These are phyloP conservation scores for Pyracantha coccinea DNA, from an alignment of 331 rosid species.

Conservation along the genomic window DNA sequence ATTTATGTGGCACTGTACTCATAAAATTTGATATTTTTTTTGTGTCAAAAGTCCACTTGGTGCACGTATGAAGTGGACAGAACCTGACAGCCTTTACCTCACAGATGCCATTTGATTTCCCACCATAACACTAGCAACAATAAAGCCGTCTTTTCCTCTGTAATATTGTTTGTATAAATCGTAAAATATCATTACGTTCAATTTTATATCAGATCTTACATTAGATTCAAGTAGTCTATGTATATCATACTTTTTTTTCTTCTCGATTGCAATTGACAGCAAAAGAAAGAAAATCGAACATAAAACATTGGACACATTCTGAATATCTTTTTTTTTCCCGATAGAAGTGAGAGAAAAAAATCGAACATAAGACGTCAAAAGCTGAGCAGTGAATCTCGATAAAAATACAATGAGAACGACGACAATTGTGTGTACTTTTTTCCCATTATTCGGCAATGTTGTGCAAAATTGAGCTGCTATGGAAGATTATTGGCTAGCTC, in stretches of 20 bases:
- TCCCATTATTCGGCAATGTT: not conserved
- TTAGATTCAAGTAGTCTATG: no score
- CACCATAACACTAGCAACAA: not conserved
- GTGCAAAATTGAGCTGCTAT: not conserved
- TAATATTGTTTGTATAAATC: rapidly evolving
- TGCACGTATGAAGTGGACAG: slow-evolving; percentile 23
- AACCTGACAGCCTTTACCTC: slow-evolving; percentile 15
- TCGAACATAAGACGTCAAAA: no score
- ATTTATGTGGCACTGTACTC: slow-evolving; percentile 5
- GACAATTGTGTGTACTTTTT: no score
- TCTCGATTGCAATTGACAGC: no score
- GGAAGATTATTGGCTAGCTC: not conserved
- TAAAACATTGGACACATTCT: no score
- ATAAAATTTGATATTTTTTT: not conserved
- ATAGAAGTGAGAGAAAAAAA: no score
- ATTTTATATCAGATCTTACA: no score
- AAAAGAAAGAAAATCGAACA: no score
- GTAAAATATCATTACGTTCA: rapidly evolving
- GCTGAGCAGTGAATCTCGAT: no score
- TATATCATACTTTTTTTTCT: no score
- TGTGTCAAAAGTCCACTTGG: slow-evolving; percentile 14
- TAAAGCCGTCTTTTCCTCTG: rapidly evolving
- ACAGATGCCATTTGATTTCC: slow-evolving; percentile 20
- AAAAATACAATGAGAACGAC: no score
- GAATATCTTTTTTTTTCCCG: no score